Percentiles rank a stretch among this genome's conserved stretches.
Conservation (phyloP, 495 filamentous ascomycete genomes). For the Neurospora africana region DNA sequence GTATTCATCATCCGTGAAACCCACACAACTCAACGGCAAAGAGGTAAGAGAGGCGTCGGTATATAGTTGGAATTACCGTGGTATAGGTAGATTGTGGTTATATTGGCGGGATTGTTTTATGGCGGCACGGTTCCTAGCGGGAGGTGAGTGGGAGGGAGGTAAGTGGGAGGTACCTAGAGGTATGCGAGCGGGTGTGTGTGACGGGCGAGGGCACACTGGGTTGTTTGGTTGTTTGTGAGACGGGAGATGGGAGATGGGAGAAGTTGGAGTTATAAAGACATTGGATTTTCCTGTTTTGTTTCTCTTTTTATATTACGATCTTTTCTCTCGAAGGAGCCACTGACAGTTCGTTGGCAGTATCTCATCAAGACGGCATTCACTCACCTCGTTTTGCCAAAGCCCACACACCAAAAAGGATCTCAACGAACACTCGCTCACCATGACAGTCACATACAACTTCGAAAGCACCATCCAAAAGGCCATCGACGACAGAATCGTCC, state of each 20-base stretch:
- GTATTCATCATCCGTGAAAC: no score
- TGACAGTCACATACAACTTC: conserved; percentile 6
- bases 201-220: not conserved
- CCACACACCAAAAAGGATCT: not conserved
- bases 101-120: not conserved
- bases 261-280: not conserved
- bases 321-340: not conserved
- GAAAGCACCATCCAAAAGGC: conserved; percentile 13
- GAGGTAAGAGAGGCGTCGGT: no score
- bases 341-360: not conserved
- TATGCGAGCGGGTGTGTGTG: not conserved
- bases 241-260: not conserved
- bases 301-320: not conserved
- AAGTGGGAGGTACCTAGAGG: no score
- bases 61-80: not conserved
- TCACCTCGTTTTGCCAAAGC: not conserved
- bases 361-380: not conserved
- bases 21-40: no score
- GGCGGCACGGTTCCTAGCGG: not conserved
- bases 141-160: not conserved
- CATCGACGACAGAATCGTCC: conserved; percentile 10
- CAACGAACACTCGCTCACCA: not conserved
- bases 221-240: not conserved
- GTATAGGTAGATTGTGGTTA: not conserved
- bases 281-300: not conserved